A percentile compares a stretch with the other conserved stretches of the same genome.
phyloP scores from a whole-genome alignment of 495 filamentous ascomycete species.

The Penicillium coprophilum region DNA sequence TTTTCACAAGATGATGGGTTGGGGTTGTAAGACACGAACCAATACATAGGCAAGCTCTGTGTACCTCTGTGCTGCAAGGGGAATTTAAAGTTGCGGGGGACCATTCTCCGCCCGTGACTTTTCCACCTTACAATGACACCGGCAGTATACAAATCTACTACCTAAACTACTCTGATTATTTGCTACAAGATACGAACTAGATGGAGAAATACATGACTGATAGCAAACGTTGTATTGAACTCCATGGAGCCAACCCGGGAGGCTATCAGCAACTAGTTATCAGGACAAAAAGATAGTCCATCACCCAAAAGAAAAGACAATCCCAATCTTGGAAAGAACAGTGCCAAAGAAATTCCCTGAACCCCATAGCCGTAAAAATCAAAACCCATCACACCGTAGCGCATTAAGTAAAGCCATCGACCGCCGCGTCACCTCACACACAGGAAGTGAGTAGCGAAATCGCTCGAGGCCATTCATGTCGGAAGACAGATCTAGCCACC shows the following conservation, averaged over 20 bases:
- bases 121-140: not conserved
- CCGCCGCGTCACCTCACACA: not conserved
- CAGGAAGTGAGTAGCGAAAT: not conserved
- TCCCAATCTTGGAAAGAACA: constrained; percentile 1
- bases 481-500: constrained; percentile 69
- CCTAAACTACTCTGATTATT: not conserved
- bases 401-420: constrained; percentile 14
- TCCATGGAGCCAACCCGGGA: not conserved
- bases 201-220: not conserved
- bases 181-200: not conserved
- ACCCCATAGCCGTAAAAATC: constrained; percentile 15
- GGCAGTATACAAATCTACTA: not conserved
- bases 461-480: not conserved
- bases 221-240: not conserved
- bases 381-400: constrained; percentile 33
- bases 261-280: not conserved
- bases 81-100: not conserved
- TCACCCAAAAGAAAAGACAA: not conserved
- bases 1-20: no score
- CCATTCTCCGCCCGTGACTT: not conserved
- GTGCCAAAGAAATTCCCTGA: constrained; percentile 2
- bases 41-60: no score
- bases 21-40: no score
- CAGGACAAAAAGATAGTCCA: not conserved
- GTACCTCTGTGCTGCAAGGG: no score